Base-by-base conservation (phyloP, 192 early-diverging fungal species). In the Piromyces sp. region DNA sequence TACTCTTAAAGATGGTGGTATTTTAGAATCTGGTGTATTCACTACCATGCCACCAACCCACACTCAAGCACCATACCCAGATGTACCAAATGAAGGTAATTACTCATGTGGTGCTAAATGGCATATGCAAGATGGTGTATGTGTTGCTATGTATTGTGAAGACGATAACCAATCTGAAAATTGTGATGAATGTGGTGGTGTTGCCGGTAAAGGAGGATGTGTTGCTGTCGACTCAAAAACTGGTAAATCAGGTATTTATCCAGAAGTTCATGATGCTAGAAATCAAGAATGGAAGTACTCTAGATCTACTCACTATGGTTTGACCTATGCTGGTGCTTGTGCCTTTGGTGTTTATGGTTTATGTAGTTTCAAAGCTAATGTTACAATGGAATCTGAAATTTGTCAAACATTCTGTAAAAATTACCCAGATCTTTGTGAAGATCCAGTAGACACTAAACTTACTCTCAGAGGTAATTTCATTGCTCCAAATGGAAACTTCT, bases 401-500 rank as follows among this genome's bases (percentile, higher is more conserved):
- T 68, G 51, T 68, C 1, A 7, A 9, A 68, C 1, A 28, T 68
- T 68, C 51, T 68, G 51, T 68, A 9, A 68, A 5, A 17, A 68
- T 1, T 68, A 68, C 51, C 51, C 51, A 68, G 51, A 68, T 68
- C 51, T 68, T n/a, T 68, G 51, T 68, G 26, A 2, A 4, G 51
- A 68, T 68, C 51, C 51, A 68, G 26, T 9, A 11, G 9, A 68
- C 17, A 68, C n/a, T 12, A n/a, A n/a, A n/a, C n/a, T n/a, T n/a
- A 11, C 81, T 80, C 28, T 81, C 26, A 38, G 81, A 38, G 81
- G 81, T 79, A 81, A 81, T 9, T 81, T 81, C 80, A n/a, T 22
- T 78, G 81, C 81, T 81, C 81, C 81, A 80, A 38, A 81, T 11
- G 81, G 81, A n/a, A 78, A 81, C 26, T 81, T 80, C n/a, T 81